These are phyloP conservation scores for Coniochaeta sp. DNA, from an alignment of 2,329 filamentous ascomycete genomes.

Conservation along the genomic window DNA sequence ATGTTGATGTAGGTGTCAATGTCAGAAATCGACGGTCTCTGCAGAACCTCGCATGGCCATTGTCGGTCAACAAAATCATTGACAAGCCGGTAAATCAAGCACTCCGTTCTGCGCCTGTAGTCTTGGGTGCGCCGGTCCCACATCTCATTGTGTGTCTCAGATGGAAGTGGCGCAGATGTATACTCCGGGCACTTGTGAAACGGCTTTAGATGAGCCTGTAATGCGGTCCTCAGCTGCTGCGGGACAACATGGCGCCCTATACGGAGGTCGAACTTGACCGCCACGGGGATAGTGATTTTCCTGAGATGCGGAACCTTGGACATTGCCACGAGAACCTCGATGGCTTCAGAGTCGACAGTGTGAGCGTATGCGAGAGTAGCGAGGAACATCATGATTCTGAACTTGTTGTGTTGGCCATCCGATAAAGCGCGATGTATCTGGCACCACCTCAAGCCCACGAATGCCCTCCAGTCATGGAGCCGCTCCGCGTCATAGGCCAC, in stretches of 20 bases:
- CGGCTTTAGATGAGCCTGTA: background rate
- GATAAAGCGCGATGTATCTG: slow-evolving; percentile 6
- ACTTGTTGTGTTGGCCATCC: background rate
- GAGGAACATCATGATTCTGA: slow-evolving; percentile 12
- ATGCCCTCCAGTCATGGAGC: slow-evolving; percentile 2
- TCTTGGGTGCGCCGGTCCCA: background rate
- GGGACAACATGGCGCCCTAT: background rate
- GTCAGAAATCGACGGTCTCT: background rate
- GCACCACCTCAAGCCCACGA: slow-evolving; percentile 6
- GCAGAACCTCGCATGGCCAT: slow-evolving; percentile 1
- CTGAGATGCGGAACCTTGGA: slow-evolving; percentile 6
- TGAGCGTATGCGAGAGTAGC: slow-evolving; percentile 12
- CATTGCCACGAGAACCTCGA: slow-evolving; percentile 9
- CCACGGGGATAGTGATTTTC: background rate
- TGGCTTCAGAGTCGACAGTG: slow-evolving; percentile 1
- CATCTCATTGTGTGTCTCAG: background rate
- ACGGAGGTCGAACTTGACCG: background rate
- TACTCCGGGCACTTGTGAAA: background rate
- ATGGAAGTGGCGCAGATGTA: background rate
- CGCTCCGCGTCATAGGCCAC: slow-evolving; percentile 5
- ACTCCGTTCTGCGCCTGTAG: no score
- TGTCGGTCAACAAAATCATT: background rate
- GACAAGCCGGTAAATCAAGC: background rate
- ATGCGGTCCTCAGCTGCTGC: background rate
- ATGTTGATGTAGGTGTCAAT: slow-evolving; percentile 11